These are phyloP conservation scores for Colletotrichum ledebouriae DNA, from an alignment of 2,329 filamentous ascomycete genomes.

Conservation along the genomic window DNA sequence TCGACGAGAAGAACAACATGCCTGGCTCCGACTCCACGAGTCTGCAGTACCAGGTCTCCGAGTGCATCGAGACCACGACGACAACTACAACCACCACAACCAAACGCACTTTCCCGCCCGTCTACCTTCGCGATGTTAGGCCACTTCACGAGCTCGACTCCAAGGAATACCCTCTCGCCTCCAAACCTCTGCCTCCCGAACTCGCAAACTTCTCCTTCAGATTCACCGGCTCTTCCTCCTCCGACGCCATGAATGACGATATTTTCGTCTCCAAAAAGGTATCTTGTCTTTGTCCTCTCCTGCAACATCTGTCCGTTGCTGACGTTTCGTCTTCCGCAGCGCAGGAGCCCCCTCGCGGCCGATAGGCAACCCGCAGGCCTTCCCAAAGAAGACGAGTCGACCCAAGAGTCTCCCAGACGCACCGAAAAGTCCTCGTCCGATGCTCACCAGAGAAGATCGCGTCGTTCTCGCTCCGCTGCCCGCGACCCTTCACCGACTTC, in stretches of 20 bases:
- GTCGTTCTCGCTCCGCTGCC: slow-evolving; percentile 51
- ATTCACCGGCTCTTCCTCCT: slow-evolving; percentile 63
- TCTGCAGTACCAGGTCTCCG: slow-evolving; percentile 71
- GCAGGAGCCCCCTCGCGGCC: slow-evolving; percentile 34
- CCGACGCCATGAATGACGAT: slow-evolving; percentile 26
- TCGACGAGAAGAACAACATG: slow-evolving; percentile 54
- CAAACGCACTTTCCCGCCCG: slow-evolving; percentile 85
- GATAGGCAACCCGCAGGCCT: slow-evolving; percentile 32
- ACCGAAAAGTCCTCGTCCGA: slow-evolving; percentile 47
- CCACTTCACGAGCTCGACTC: slow-evolving; percentile 81
- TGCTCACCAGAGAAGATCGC: slow-evolving; percentile 49
- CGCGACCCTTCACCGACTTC: slow-evolving; percentile 53
- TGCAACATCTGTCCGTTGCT: slow-evolving; percentile 8
- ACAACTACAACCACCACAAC: slow-evolving; percentile 95
- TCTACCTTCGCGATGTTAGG: slow-evolving; percentile 81
- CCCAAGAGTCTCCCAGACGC: slow-evolving; percentile 47
- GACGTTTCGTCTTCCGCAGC: slow-evolving; percentile 24
- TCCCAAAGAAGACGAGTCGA: slow-evolving; percentile 48
- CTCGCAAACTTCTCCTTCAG: slow-evolving; percentile 84
- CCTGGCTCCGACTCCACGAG: slow-evolving; percentile 50
- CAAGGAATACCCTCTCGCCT: slow-evolving; percentile 91
- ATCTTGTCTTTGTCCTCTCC: background rate
- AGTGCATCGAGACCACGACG: slow-evolving; percentile 77
- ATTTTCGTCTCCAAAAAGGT: slow-evolving; percentile 36
- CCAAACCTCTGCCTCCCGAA: slow-evolving; percentile 83